phyloP scores from a whole-genome alignment of 2,329 filamentous ascomycete species.

The Cryphonectria japonica region DNA sequence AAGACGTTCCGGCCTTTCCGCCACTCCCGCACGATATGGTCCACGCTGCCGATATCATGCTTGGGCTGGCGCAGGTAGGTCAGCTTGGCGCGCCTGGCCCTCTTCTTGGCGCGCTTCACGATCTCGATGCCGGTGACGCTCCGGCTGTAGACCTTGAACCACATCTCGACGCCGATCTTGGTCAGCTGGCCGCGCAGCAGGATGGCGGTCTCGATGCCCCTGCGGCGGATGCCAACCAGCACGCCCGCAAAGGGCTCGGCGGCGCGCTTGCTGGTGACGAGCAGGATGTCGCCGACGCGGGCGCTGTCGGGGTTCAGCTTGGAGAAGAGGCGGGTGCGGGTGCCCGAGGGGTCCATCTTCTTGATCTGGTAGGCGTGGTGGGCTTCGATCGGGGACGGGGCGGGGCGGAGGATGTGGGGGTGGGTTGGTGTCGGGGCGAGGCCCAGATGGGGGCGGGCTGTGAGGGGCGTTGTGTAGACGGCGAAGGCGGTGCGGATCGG shows the following conservation, averaged over 20 bases:
- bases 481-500: conserved; percentile 51
- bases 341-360: conserved; percentile 81
- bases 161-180: conserved; percentile 91
- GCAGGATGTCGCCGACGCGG: conserved; percentile 86
- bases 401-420: conserved; percentile 29
- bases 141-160: conserved; percentile 93
- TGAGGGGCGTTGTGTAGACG: conserved; percentile 43
- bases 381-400: conserved; percentile 63
- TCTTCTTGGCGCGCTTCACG: conserved; percentile 82
- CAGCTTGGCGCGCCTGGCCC: conserved; percentile 82
- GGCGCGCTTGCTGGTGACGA: conserved; percentile 77
- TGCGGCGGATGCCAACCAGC: conserved; percentile 81
- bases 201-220: conserved; percentile 88
- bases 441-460: conserved; percentile 22
- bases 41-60: conserved; percentile 86
- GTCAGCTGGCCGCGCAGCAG: conserved; percentile 85
- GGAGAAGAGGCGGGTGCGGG: conserved; percentile 80
- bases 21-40: conserved; percentile 74
- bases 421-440: conserved; percentile 13
- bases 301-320: conserved; percentile 76
- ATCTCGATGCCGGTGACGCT: conserved; percentile 91
- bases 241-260: conserved; percentile 91
- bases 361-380: conserved; percentile 72
- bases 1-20: conserved; percentile 46
- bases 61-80: conserved; percentile 89